Percentiles rank a stretch among this genome's conserved stretches.
Conservation (phyloP, 2,329 filamentous ascomycete genomes). For the Sclerotinia spermophila region DNA sequence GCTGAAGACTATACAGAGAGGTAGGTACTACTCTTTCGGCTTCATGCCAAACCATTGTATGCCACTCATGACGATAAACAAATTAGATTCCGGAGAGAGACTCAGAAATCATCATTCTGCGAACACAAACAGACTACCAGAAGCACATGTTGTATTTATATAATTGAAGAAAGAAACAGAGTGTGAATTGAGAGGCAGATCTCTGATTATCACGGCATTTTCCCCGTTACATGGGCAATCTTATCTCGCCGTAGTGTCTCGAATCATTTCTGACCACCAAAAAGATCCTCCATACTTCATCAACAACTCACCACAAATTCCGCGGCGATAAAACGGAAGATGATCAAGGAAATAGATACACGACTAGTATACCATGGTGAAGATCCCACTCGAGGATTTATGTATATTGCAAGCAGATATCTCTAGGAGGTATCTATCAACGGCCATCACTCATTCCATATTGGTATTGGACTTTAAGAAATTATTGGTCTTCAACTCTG, state of each 20-base stretch:
- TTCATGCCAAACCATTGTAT: not conserved
- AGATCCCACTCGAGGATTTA: not conserved
- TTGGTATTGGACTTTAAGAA: not conserved
- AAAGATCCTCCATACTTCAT: not conserved
- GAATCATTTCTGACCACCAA: too few species aligned
- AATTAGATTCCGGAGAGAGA: not conserved
- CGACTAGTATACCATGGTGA: not conserved
- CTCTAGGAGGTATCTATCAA: not conserved
- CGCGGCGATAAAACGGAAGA: not conserved
- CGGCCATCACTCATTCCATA: not conserved
- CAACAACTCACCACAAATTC: fast-evolving
- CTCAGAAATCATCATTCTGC: too few species aligned
- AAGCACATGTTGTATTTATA: too few species aligned
- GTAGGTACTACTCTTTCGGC: not conserved
- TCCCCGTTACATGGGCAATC: too few species aligned
- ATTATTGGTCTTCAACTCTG: too few species aligned
- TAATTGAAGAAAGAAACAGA: too few species aligned
- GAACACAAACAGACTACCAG: too few species aligned
- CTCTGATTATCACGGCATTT: too few species aligned
- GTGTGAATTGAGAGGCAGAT: too few species aligned
- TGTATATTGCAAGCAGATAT: fast-evolving
- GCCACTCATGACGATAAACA: too few species aligned
- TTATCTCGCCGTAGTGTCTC: too few species aligned
- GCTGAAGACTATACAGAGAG: not conserved
- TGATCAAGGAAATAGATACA: not conserved